Evolutionary conservation across 2,329 filamentous ascomycete species (phyloP), one percentile per base, ranked within the genome.

Genomic region (Trichoderma breve): DNA sequence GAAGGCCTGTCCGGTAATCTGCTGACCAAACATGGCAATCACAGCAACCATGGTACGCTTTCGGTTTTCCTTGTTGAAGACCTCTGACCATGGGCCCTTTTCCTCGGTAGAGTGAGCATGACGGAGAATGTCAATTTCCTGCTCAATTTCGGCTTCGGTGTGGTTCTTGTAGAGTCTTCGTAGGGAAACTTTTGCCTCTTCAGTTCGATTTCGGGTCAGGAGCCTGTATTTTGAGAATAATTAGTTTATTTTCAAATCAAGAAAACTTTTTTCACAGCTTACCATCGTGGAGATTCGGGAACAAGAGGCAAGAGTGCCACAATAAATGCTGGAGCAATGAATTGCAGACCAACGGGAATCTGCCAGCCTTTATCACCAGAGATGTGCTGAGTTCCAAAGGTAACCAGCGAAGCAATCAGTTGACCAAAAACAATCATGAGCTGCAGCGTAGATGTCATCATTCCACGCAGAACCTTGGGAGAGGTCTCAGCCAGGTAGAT

Each of bases 201-300:
- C 78, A n/a, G 77, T 71, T n/a, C 79, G 77, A 4, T 79, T 81
- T 26, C 81, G 79, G 12, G 81, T 78, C 3, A 84, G 78, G 4
- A 84, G 55, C 66, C 66, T 69, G 11, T 8, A 3, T 15, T 67
- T 34, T 21, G n/a, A 0, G 5, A 51, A 47, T 12, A 1, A 21
- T 61, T 34, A 69, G 34, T 9, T 47, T 24, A 7, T 3, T 24
- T 21, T 4, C 8, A 24, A 3, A 3, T 34, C 8, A 11, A 26
- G 2, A n/a, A 12, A 39, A 15, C n/a, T n/a, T n/a, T 5, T 1
- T n/a, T n/a, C n/a, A n/a, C n/a, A n/a, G n/a, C n/a, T n/a, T n/a
- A 73, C 72, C 82, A 86, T 71, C 84, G 84, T 1, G 84, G 84
- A 1, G 82, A 83, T 74, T 86, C 85, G 0, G 84, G 84, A 4